Evolutionary conservation across 306 rosid species (phyloP), one percentile per base, ranked within the genome.

Genomic region (Albizia julibrissin): DNA sequence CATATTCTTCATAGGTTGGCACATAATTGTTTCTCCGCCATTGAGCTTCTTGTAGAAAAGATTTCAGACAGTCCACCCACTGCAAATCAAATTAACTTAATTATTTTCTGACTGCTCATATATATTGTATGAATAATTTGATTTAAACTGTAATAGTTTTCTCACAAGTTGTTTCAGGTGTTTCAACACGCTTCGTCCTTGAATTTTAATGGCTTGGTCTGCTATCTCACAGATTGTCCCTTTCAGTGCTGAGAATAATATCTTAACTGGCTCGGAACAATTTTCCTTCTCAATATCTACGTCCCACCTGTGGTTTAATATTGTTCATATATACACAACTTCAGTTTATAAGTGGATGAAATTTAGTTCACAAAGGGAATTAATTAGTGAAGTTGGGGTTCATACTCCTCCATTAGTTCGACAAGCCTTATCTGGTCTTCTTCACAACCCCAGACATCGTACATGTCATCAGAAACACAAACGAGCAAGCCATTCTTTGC

Each of bases 251-350:
- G 37, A 74, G 83, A 87, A 91, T 72, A 89, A 78, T 68, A 86
- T 85, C 46, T 89, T 86, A 61, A 91, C 94, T 13, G 76, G 47
- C 88, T 84, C 87, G 22, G 91, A 89, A 52, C 89, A 91, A 84
- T 83, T 87, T 65, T 86, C 88, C 33, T 27, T 68, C 21, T 47
- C 81, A 14, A 59, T 65, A 78, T 86, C 78, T 68, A 79, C 83
- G 70, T 87, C 85, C 92, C 94, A 91, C 85, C 94, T 90, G 88
- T 8, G 37, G 79, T 22, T 78, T 29, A 77, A 22, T 52, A 24
- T 29, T 26, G 10, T 18, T 19, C n/a, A 19, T 19, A 19, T 19
- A 52, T 19, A 52, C 26, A 42, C 2, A 42, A 10, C 13, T 42
- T 47, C 14, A 47, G 19, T 47, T 47, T 50, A 50, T 50, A 18